Percentiles rank a stretch among this genome's conserved stretches.
Evolutionary conservation across 768 basidiomycete genomes (phyloP).

Genomic region (Suillus tomentosus): DNA sequence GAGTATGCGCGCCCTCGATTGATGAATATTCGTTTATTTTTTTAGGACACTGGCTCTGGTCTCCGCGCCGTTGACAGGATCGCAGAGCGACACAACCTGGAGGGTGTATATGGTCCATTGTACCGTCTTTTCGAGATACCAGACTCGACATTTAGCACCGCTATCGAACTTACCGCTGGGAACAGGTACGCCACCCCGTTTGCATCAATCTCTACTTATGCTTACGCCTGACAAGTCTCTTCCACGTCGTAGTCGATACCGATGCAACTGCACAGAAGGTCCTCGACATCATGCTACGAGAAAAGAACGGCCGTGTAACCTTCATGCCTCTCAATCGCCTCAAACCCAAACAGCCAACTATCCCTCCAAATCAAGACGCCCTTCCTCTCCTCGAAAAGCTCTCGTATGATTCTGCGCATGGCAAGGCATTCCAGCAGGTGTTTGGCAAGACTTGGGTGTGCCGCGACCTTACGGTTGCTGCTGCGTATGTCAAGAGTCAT

Average conservation of each 20-base stretch:
- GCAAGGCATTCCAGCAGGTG: constrained; percentile 92
- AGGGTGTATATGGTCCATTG: constrained; percentile 91
- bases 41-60: constrained; percentile 87
- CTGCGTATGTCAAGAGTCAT: constrained; percentile 93
- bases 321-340: constrained; percentile 98
- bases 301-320: constrained; percentile 92
- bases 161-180: constrained; percentile 93
- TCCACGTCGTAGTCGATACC: constrained; percentile 97
- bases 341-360: constrained; percentile 66
- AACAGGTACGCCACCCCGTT: constrained; percentile 64
- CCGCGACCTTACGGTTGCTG: constrained; percentile 87
- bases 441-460: constrained; percentile 98
- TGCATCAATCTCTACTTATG: constrained; percentile 13
- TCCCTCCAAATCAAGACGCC: constrained; percentile 71
- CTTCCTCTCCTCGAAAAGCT: constrained; percentile 85
- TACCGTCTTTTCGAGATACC: constrained; percentile 92
- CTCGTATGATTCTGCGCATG: constrained; percentile 65
- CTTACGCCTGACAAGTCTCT: constrained; percentile 57
- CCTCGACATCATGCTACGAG: constrained; percentile 91
- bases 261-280: constrained; percentile 90
- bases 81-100: constrained; percentile 68
- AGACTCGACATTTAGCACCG: constrained; percentile 86
- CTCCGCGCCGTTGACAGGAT: constrained; percentile 86
- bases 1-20: constrained; percentile 9
- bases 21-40: background rate